Percentiles rank a stretch among this genome's conserved stretches.
phyloP scores from a whole-genome alignment of 768 basidiomycete genomes.

The Russula virescens region DNA sequence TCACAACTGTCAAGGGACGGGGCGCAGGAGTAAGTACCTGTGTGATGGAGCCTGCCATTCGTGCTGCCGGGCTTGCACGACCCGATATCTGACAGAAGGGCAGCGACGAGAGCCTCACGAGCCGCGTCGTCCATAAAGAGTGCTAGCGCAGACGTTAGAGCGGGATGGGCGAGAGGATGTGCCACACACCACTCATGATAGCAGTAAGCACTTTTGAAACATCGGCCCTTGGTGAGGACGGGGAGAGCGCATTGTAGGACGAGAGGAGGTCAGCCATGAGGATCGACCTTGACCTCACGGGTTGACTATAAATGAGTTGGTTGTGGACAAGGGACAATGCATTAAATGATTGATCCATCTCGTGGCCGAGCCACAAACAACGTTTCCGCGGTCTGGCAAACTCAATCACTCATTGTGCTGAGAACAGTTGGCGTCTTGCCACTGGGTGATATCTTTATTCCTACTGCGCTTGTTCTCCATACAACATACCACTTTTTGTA shows the following conservation, averaged over 20 bases:
- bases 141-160: conserved; percentile 44
- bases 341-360: background rate
- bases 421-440: background rate
- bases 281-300: background rate
- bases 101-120: conserved; percentile 8
- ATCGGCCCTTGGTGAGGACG: conserved; percentile 29
- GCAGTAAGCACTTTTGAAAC: conserved; percentile 44
- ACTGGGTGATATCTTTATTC: background rate
- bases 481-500: too few species aligned
- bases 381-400: background rate
- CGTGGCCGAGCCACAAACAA: background rate
- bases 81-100: conserved; percentile 9
- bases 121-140: background rate
- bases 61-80: conserved; percentile 17
- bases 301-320: background rate
- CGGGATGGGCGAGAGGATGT: conserved; percentile 22
- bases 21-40: conserved; percentile 4
- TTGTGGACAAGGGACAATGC: conserved; percentile 7
- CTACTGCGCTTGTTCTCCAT: too few species aligned
- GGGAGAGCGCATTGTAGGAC: conserved; percentile 38
- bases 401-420: too few species aligned
- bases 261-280: conserved; percentile 44
- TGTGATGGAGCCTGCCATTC: conserved; percentile 14
- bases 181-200: conserved; percentile 43
- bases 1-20: background rate